phyloP scores from a whole-genome alignment of 2,329 filamentous ascomycete species.

The Xylaria sp. region DNA sequence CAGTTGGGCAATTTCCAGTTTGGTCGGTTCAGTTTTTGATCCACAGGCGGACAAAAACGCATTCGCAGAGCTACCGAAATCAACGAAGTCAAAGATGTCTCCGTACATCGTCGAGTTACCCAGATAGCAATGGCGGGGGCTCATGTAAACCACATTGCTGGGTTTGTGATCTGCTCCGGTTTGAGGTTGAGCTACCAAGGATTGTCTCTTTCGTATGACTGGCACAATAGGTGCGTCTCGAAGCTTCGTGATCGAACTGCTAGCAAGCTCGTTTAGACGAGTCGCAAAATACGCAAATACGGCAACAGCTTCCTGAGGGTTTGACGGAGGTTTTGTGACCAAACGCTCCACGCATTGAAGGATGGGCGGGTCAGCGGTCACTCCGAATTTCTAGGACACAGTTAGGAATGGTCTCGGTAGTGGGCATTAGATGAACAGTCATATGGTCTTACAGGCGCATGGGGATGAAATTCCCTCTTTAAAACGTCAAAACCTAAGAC shows the following conservation, averaged over 20 bases:
- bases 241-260: slow-evolving; percentile 61
- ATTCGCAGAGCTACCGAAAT: slow-evolving; percentile 88
- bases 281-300: slow-evolving; percentile 84
- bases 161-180: slow-evolving; percentile 43
- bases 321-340: slow-evolving; percentile 70
- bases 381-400: slow-evolving; percentile 70
- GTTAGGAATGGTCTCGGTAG: slow-evolving; percentile 5
- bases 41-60: slow-evolving; percentile 86
- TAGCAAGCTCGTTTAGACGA: slow-evolving; percentile 73
- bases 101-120: slow-evolving; percentile 72
- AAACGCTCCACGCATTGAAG: slow-evolving; percentile 74
- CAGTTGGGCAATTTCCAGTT: slow-evolving; percentile 79
- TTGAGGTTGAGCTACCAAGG: slow-evolving; percentile 21
- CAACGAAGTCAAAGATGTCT: slow-evolving; percentile 95
- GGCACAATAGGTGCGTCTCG: slow-evolving; percentile 73
- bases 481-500: slow-evolving; percentile 83
- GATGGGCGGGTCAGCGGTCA: slow-evolving; percentile 80
- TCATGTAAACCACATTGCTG: slow-evolving; percentile 55
- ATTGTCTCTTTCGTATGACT: slow-evolving; percentile 46
- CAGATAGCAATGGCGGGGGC: slow-evolving; percentile 78
- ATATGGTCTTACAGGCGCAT: slow-evolving; percentile 59
- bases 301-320: slow-evolving; percentile 64
- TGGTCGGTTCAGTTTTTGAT: slow-evolving; percentile 88
- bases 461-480: slow-evolving; percentile 71
- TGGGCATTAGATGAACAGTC: background rate